A percentile compares a stretch with the other conserved stretches of the same genome.
phyloP scores from a whole-genome alignment of 2,329 filamentous ascomycete genomes.

The Elsinoe necatrix region DNA sequence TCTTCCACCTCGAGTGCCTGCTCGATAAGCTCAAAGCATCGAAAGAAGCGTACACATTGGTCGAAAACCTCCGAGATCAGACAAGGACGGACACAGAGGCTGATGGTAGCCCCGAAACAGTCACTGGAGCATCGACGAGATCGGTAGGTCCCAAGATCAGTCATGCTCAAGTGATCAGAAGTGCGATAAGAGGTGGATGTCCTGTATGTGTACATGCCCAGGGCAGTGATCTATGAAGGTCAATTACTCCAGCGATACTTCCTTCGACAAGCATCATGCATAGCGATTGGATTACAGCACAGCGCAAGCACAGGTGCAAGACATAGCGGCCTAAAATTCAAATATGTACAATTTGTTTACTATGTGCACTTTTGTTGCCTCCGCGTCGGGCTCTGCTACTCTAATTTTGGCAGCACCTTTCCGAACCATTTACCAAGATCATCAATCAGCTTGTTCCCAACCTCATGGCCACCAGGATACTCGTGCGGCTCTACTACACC shows the following conservation, averaged over 20 bases:
- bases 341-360: background rate
- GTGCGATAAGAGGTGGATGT: conserved; percentile 50
- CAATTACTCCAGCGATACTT: too few species aligned
- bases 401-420: conserved; percentile 32
- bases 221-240: background rate
- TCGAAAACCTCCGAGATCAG: conserved; percentile 38
- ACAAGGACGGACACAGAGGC: conserved; percentile 38
- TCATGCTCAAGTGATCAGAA: conserved; percentile 40
- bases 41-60: conserved; percentile 32
- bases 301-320: background rate
- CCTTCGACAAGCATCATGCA: background rate
- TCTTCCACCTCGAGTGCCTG: conserved; percentile 69
- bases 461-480: conserved; percentile 42
- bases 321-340: background rate
- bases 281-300: conserved; percentile 9
- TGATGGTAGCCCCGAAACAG: conserved; percentile 34
- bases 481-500: conserved; percentile 35
- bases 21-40: conserved; percentile 38
- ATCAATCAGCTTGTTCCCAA: conserved; percentile 36
- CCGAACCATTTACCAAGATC: conserved; percentile 40
- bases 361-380: background rate
- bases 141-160: conserved; percentile 18
- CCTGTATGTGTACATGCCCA: conserved; percentile 17
- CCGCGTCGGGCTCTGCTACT: conserved; percentile 16
- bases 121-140: conserved; percentile 4